phyloP scores from a whole-genome alignment of 768 basidiomycete genomes.

The Gymnopilus dilepis region DNA sequence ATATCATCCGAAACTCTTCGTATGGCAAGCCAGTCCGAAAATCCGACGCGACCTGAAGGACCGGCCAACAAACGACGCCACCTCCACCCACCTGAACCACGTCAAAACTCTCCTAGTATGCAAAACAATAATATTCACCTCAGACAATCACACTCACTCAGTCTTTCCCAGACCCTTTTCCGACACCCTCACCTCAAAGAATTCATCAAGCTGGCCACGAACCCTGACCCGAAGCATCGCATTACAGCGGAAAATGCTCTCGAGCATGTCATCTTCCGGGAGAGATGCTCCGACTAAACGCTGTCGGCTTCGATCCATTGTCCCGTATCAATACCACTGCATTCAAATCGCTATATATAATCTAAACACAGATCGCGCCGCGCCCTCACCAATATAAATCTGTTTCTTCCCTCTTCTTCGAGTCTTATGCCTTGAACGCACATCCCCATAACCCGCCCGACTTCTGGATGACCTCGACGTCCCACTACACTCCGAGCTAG shows the following conservation, averaged over 20 bases:
- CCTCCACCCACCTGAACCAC: background rate
- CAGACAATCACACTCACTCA: background rate
- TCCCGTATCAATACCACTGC: background rate
- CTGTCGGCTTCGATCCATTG: too few species aligned
- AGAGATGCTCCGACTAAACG: too few species aligned
- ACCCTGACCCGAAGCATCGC: background rate
- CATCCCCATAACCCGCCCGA: too few species aligned
- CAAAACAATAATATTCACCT: background rate
- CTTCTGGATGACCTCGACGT: too few species aligned
- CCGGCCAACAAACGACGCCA: background rate
- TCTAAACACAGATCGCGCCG: too few species aligned
- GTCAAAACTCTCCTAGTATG: background rate
- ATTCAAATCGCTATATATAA: background rate
- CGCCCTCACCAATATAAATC: too few species aligned
- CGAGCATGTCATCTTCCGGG: background rate
- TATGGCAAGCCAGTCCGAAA: background rate
- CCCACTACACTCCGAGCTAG: too few species aligned
- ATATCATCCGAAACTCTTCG: background rate
- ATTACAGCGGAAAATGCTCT: background rate
- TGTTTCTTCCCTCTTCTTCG: too few species aligned
- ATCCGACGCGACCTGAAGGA: background rate
- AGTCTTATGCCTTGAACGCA: too few species aligned
- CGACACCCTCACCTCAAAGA: background rate
- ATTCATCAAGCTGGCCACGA: background rate
- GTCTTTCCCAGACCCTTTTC: background rate